Evolutionary conservation across 805 yeast genomes (phyloP), one percentile per base, ranked within the genome.

Genomic region (Candida rishiriensis): DNA sequence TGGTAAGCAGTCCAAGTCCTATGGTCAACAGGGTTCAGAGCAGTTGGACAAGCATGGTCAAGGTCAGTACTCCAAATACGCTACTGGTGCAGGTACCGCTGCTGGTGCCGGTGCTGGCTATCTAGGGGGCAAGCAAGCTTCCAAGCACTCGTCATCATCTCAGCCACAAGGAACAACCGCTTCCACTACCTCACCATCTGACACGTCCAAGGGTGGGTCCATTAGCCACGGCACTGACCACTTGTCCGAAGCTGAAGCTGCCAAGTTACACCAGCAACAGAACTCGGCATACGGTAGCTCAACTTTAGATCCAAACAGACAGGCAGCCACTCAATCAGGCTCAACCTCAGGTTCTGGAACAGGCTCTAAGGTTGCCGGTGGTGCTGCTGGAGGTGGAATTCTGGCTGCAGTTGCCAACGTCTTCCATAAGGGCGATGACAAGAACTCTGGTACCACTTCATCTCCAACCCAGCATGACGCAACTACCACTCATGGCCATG

Each of bases 311-410:
- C 26, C 26, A 21, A 21, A 7, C 7, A 21, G 7, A 21, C 26
- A 21, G 26, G 4, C 26, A 7, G 26, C 7, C 26, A n/a, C 14
- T 30, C 14, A 30, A 30, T 12, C 33, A 4, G 14, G 33, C 13
- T n/a, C 14, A 5, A 10, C 9, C 5, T 30, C 33, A 30, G 33
- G 33, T n/a, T 30, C 33, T 5, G 33, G 26, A 21, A 5, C 49
- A 4, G 46, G 42, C 7, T 36, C 31, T 7, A 36, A 32, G n/a
- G 36, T 39, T 7, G 47, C 46, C 13, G 49, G 40, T 14, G 38
- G 38, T 35, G 55, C 51, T 26, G 53, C 53, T 16, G 44, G 46
- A 21, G 47, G 47, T 3, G 50, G 50, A 10, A 38, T 47, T 18
- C 3, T 47, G 3, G 50, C 47, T 26, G 49, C 44, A 21, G 28